Evolutionary conservation across 2,329 filamentous ascomycete genomes (phyloP).

Genomic region (Penicillium sp.): DNA sequence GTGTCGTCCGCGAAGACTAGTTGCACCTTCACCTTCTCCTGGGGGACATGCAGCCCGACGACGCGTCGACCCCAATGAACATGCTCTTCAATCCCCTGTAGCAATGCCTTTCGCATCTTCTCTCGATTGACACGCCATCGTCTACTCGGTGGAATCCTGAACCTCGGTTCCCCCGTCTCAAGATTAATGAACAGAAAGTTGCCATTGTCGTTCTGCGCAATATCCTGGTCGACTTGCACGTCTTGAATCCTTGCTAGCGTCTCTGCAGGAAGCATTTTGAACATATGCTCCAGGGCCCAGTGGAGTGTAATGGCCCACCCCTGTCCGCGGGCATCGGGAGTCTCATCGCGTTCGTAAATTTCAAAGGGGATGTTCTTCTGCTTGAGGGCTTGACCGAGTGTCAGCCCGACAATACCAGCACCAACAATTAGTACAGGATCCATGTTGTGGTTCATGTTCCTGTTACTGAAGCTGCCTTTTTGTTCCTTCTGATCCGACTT

Average conservation of each 20-base stretch:
- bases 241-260: slow-evolving; percentile 17
- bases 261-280: slow-evolving; percentile 18
- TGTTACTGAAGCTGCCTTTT: no score
- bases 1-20: slow-evolving; percentile 12
- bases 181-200: slow-evolving; percentile 33
- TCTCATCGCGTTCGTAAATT: slow-evolving; percentile 33
- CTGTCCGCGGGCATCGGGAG: slow-evolving; percentile 23
- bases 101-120: slow-evolving; percentile 20
- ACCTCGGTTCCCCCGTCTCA: slow-evolving; percentile 29
- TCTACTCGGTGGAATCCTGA: slow-evolving; percentile 28
- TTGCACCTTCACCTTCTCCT: not conserved
- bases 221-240: slow-evolving; percentile 24
- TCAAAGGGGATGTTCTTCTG: slow-evolving; percentile 31
- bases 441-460: slow-evolving; percentile 7
- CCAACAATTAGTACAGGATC: slow-evolving; percentile 28
- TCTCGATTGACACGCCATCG: slow-evolving; percentile 31
- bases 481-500: not conserved
- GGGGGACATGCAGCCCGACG: slow-evolving; percentile 8
- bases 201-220: slow-evolving; percentile 24
- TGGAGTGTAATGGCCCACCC: slow-evolving; percentile 31
- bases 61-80: slow-evolving; percentile 22
- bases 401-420: slow-evolving; percentile 27
- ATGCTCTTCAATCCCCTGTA: slow-evolving; percentile 21
- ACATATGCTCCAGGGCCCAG: slow-evolving; percentile 27
- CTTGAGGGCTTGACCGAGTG: slow-evolving; percentile 25